Evolutionary conservation across 495 filamentous ascomycete species (phyloP), one percentile per base, ranked within the genome.

Genomic region (Articulospora tetracladia): DNA sequence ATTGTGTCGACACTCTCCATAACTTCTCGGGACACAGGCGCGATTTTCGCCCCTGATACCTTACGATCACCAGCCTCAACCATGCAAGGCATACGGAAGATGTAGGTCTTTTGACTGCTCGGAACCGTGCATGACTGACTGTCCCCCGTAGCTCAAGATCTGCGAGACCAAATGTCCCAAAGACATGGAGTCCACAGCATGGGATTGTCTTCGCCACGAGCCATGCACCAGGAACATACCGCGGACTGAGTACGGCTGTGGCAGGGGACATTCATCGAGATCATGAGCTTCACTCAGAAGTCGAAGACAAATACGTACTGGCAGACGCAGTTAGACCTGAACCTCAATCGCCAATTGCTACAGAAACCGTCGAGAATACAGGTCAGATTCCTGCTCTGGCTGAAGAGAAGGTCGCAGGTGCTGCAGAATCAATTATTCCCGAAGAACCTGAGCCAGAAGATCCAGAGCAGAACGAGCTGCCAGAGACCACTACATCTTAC

Each of bases 401-500:
- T 19, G 39, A 44, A 25, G 27, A 20, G 23, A 27, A 27, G 49
- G 39, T 23, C 25, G 55, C 20, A 24, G 12, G 8, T 52, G 13
- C 25, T 22, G 27, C 57, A 3, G 47, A 13, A 10, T 7, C 57
- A 34, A 20, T n/a, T n/a, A 10, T 11, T n/a, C 27, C 3, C 10
- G 25, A 19, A 27, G 28, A 49, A 19, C 19, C 10, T 15, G 8
- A 34, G 22, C 13, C 30, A 25, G 47, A 63, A 22, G 63, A 68
- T 23, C 53, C 59, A 44, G 39, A 44, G 44, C 48, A 65, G 11
- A 30, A 59, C 22, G 52, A 60, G 28, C 57, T 61, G 23, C 67
- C 63, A 25, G 52, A 57, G 30, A 28, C 59, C 19, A 48, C 32
- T 1, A 48, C 34, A 12, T 12, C 55, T 0, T 83, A 70, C 63